These are phyloP conservation scores for Suhomyces kunorum DNA, from an alignment of 1,139 yeast species.

Conservation along the genomic window DNA sequence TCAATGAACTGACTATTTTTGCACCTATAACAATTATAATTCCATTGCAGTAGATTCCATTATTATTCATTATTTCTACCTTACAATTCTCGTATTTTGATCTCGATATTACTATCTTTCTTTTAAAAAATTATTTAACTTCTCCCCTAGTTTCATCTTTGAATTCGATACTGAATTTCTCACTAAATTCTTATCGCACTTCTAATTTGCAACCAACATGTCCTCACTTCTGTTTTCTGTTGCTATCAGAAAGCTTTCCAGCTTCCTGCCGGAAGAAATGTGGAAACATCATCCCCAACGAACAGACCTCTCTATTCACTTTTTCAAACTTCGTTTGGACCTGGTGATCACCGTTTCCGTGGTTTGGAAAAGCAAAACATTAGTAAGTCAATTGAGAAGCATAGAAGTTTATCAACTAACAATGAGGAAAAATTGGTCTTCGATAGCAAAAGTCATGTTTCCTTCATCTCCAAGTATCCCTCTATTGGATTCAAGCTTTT, in stretches of 20 bases:
- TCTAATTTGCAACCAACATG: constrained; percentile 4
- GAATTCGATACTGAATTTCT: too few relatives aligned
- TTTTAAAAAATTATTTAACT: too few relatives aligned
- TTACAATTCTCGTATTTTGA: too few relatives aligned
- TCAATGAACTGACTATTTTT: too few relatives aligned
- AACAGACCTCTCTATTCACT: constrained; percentile 24
- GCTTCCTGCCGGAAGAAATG: constrained; percentile 9
- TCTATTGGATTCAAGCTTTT: constrained; percentile 29
- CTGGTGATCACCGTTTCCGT: constrained; percentile 8
- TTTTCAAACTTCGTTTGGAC: constrained; percentile 14
- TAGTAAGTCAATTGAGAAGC: too few relatives aligned
- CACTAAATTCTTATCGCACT: background rate
- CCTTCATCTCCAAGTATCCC: constrained; percentile 25
- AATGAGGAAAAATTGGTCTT: constrained; percentile 20
- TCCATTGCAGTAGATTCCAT: too few relatives aligned
- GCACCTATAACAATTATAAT: too few relatives aligned
- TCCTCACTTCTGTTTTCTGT: constrained; percentile 11
- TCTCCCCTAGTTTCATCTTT: too few relatives aligned
- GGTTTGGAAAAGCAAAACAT: constrained; percentile 25
- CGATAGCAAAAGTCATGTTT: constrained; percentile 16
- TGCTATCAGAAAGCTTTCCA: constrained; percentile 15
- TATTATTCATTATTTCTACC: too few relatives aligned
- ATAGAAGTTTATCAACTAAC: too few relatives aligned
- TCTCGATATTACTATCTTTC: too few relatives aligned
- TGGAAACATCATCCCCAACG: constrained; percentile 35